These are phyloP conservation scores for Dispira simplex DNA, from an alignment of 192 early-diverging fungal species.

Conservation along the genomic window DNA sequence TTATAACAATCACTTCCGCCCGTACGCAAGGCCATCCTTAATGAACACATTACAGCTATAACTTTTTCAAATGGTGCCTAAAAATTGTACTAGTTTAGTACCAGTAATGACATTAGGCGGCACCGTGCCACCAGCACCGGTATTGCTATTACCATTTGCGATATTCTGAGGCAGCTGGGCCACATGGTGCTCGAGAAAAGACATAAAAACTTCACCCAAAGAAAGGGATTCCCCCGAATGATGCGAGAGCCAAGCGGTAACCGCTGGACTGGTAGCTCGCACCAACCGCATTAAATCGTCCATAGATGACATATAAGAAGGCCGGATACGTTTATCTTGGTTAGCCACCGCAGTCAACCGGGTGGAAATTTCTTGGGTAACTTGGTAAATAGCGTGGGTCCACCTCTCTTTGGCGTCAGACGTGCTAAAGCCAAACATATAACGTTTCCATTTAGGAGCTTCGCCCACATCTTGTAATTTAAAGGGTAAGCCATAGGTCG, in stretches of 20 bases:
- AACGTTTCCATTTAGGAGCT: not conserved
- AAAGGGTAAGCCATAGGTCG: not conserved
- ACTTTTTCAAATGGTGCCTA: not conserved
- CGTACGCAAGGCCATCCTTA: too few species aligned
- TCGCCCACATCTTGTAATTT: not conserved
- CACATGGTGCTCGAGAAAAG: not conserved
- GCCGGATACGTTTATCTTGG: not conserved
- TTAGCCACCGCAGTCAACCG: not conserved
- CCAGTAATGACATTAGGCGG: not conserved
- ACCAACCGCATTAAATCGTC: not conserved
- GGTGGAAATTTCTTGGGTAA: not conserved
- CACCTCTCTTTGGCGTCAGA: not conserved
- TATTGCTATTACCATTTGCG: not conserved
- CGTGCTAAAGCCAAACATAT: constrained; percentile 6
- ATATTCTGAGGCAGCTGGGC: constrained; percentile 1
- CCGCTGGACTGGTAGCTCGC: not conserved
- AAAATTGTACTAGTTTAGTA: not conserved
- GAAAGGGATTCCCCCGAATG: not conserved
- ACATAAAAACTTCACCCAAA: not conserved
- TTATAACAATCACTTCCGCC: too few species aligned
- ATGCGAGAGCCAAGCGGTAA: not conserved
- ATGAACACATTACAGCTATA: too few species aligned
- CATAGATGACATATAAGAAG: not conserved
- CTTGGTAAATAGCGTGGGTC: constrained; percentile 2
- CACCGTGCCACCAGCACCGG: not conserved